Conservation (phyloP, 1,139 yeast species). For the Tardiomyces depauwii region DNA sequence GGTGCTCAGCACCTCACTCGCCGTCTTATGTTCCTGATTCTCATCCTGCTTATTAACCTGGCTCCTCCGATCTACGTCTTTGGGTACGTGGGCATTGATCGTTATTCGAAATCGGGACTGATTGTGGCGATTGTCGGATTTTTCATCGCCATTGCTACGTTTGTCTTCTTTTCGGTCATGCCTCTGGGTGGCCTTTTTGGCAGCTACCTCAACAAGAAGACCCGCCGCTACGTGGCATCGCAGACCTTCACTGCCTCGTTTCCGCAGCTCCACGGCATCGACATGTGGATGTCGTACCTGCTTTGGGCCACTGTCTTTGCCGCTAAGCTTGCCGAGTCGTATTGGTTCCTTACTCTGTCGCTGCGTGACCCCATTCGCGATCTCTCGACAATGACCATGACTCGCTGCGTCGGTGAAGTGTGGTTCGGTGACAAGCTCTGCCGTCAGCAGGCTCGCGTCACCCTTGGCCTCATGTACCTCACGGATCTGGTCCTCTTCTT, state of each 20-base stretch:
- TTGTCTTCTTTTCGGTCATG: constrained; percentile 83
- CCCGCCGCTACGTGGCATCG: constrained; percentile 85
- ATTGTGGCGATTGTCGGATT: constrained; percentile 83
- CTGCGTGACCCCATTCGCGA: constrained; percentile 89
- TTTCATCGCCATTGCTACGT: constrained; percentile 75
- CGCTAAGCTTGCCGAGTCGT: constrained; percentile 84
- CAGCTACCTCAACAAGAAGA: constrained; percentile 76
- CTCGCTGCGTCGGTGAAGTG: constrained; percentile 74
- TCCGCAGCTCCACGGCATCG: constrained; percentile 69
- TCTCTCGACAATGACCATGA: constrained; percentile 48
- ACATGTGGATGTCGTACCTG: constrained; percentile 93
- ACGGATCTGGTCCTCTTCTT: constrained; percentile 92
- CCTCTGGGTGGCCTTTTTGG: constrained; percentile 97
- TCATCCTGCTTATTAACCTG: constrained; percentile 60
- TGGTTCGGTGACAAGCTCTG: constrained; percentile 70
- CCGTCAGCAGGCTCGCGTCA: constrained; percentile 75
- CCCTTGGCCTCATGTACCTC: constrained; percentile 81
- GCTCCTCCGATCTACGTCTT: constrained; percentile 83
- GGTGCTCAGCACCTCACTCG: constrained; percentile 96
- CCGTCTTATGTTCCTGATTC: constrained; percentile 64
- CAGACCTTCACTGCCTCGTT: constrained; percentile 95
- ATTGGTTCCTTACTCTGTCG: constrained; percentile 83
- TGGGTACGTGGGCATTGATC: constrained; percentile 58
- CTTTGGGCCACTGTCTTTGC: constrained; percentile 83
- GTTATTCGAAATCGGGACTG: constrained; percentile 62